These are phyloP conservation scores for Spergularia bocconei DNA, from an alignment of 148 eudicot species.

Conservation along the genomic window DNA sequence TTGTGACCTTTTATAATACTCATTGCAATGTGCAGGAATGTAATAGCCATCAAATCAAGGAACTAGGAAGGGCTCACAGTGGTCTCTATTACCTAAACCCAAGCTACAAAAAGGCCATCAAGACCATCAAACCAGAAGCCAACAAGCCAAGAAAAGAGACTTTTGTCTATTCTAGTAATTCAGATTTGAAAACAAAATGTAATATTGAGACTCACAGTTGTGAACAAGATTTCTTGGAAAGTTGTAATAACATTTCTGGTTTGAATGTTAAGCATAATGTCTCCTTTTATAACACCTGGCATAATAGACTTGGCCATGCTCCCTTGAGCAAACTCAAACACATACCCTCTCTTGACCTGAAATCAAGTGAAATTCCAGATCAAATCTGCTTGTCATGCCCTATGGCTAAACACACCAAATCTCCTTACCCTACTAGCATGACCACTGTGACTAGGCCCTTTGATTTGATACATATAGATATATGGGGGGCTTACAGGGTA, in stretches of 20 bases:
- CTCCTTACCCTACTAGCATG: not conserved
- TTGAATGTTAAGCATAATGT: not conserved
- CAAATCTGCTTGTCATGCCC: not conserved
- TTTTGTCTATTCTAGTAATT: no score
- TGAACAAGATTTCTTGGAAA: no score
- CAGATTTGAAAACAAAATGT: no score
- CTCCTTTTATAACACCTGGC: not conserved
- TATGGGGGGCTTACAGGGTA: not conserved
- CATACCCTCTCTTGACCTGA: not conserved
- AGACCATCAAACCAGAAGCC: no score
- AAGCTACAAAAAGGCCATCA: no score
- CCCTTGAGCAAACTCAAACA: not conserved
- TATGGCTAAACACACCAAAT: not conserved
- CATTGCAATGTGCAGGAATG: not conserved
- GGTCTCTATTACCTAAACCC: not conserved
- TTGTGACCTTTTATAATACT: not conserved
- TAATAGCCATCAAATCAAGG: not conserved
- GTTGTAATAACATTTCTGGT: not conserved
- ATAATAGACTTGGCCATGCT: not conserved
- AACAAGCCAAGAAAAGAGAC: no score
- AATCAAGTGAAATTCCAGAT: fast-evolving
- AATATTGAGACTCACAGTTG: not conserved
- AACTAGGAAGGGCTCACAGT: not conserved
- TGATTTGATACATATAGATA: not conserved
- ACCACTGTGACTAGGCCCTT: not conserved